These are phyloP conservation scores for Verticillium albo-atrum DNA, from an alignment of 2,329 filamentous ascomycete genomes.

Conservation along the genomic window DNA sequence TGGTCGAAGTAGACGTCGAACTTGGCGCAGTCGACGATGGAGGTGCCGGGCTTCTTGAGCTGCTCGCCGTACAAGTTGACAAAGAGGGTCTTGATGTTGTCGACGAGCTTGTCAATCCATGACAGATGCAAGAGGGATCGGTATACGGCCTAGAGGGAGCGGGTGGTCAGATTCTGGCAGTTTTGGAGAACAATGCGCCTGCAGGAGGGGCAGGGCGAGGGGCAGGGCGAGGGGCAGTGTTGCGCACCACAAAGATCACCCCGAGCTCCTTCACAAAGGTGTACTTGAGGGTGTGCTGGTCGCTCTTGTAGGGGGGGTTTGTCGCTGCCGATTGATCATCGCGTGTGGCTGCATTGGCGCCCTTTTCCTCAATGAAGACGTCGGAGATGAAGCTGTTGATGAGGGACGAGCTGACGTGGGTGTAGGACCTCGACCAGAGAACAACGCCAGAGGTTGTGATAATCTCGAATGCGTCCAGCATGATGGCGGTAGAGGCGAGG, in stretches of 20 bases:
- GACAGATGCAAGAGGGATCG: conserved; percentile 90
- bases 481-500: conserved; percentile 28
- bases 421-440: conserved; percentile 88
- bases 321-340: conserved; percentile 53
- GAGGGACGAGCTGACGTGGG: conserved; percentile 71
- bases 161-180: conserved; percentile 5
- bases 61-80: conserved; percentile 86
- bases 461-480: conserved; percentile 97
- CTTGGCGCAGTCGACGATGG: conserved; percentile 68
- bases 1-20: conserved; percentile 96
- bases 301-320: conserved; percentile 77
- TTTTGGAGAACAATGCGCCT: neutral
- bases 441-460: conserved; percentile 94
- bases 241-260: conserved; percentile 80
- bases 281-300: conserved; percentile 95
- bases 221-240: conserved; percentile 22
- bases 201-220: conserved; percentile 6
- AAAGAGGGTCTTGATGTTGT: conserved; percentile 91
- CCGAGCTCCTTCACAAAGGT: conserved; percentile 88
- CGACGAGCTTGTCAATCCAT: conserved; percentile 95
- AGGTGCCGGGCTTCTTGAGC: conserved; percentile 74
- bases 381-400: conserved; percentile 95
- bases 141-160: conserved; percentile 75
- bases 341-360: conserved; percentile 55
- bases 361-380: conserved; percentile 95